phyloP scores from a whole-genome alignment of 2,329 filamentous ascomycete genomes.

The Mariannaea sp. region DNA sequence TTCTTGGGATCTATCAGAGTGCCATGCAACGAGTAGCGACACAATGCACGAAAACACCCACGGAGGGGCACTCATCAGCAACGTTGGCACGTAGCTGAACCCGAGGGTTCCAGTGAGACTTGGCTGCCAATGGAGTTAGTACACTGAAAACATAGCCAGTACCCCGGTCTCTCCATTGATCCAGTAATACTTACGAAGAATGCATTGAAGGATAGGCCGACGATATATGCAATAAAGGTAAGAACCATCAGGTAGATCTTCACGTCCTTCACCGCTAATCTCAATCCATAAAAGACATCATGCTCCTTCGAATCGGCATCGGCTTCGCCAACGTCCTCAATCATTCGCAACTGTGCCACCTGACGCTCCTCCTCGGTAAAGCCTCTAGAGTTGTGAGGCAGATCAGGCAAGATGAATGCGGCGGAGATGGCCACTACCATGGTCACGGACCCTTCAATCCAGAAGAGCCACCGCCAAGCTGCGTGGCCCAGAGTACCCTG shows the following conservation, averaged over 20 bases:
- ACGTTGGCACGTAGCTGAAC: slow-evolving; percentile 56
- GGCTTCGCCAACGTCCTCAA: slow-evolving; percentile 62
- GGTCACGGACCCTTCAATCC: slow-evolving; percentile 60
- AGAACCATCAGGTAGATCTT: slow-evolving; percentile 70
- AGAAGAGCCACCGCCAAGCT: slow-evolving; percentile 67
- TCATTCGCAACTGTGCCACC: slow-evolving; percentile 59
- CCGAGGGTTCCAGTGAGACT: slow-evolving; percentile 58
- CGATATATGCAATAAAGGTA: slow-evolving; percentile 64
- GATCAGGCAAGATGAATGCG: slow-evolving; percentile 57
- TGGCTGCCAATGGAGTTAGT: slow-evolving; percentile 42
- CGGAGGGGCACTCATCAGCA: slow-evolving; percentile 61
- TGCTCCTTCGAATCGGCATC: slow-evolving; percentile 57
- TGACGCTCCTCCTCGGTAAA: slow-evolving; percentile 63
- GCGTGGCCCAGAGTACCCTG: slow-evolving; percentile 57
- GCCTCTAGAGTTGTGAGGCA: slow-evolving; percentile 61
- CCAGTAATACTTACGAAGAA: slow-evolving; percentile 53
- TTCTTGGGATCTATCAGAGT: slow-evolving; percentile 60
- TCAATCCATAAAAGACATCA: slow-evolving; percentile 56
- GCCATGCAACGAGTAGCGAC: slow-evolving; percentile 60
- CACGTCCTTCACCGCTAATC: slow-evolving; percentile 62
- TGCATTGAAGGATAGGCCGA: slow-evolving; percentile 62
- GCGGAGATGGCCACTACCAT: slow-evolving; percentile 54
- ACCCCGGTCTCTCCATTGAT: neutral
- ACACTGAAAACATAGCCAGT: no score
- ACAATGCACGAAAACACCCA: slow-evolving; percentile 64